Evolutionary conservation across 192 early-diverging fungal species (phyloP).

Genomic region (Umbelopsis sp.): DNA sequence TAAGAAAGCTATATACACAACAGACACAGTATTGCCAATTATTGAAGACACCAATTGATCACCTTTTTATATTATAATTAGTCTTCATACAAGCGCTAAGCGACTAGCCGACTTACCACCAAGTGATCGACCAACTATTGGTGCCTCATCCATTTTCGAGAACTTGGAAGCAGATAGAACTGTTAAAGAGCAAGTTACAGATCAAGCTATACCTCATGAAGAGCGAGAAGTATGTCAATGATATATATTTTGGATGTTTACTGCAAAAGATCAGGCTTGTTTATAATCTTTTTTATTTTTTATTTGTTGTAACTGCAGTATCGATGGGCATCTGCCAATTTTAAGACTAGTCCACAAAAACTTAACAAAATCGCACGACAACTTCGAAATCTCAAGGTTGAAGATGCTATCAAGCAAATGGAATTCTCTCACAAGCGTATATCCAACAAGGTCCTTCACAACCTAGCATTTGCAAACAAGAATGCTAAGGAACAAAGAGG

Average conservation of each 20-base stretch:
- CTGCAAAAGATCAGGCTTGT: not conserved
- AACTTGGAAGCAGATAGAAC: slow-evolving; percentile 20
- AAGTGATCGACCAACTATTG: slow-evolving; percentile 29
- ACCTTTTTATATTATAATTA: not conserved
- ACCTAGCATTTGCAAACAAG: slow-evolving; percentile 67
- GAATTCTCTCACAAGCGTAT: slow-evolving; percentile 71
- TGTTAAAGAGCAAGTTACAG: not conserved
- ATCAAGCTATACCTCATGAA: slow-evolving; percentile 5
- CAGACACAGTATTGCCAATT: not conserved
- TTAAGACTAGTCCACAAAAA: slow-evolving; percentile 71
- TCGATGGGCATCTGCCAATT: slow-evolving; percentile 62
- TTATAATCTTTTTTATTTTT: not conserved
- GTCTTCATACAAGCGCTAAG: slow-evolving; percentile 12
- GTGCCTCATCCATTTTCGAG: slow-evolving; percentile 44
- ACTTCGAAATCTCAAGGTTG: slow-evolving; percentile 62
- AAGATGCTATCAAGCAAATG: slow-evolving; percentile 80
- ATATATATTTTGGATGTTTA: not conserved
- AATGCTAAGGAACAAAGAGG: slow-evolving; percentile 65
- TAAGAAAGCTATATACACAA: not conserved
- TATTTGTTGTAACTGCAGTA: slow-evolving; percentile 40
- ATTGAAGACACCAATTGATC: not conserved
- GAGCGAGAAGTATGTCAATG: slow-evolving; percentile 1
- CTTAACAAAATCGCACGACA: slow-evolving; percentile 73
- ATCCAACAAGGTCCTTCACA: slow-evolving; percentile 62
- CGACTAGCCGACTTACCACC: slow-evolving; percentile 33